Evolutionary conservation across 1,284 basidiomycete genomes (phyloP), one percentile per base, ranked within the genome.

Genomic region (Limonomyces culmigenus): DNA sequence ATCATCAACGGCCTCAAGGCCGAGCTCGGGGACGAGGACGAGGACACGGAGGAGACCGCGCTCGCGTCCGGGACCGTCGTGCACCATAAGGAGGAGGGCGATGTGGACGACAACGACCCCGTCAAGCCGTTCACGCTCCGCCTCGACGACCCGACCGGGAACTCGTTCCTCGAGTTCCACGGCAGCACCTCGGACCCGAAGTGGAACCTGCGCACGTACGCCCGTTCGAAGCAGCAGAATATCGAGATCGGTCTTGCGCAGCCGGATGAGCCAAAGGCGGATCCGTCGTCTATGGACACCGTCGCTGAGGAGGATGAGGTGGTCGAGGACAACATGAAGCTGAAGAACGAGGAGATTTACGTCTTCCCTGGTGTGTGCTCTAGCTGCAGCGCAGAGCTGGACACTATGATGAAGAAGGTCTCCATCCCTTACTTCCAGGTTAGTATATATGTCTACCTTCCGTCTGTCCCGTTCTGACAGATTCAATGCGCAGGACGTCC

Each of bases 401-500:
- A 88, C 50, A 98, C 93, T 1, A 62, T 77, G 45, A 96, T 98
- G 87, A 93, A 98, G 67, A 88, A 85, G 51, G 83, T 98, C 48
- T 78, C 77, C 49, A 97, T 99, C 45, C 95, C 95, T 0, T 93
- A 99, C 59, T 98, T 99, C 69, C 88, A 98, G 67, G 87, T 83
- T 40, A 37, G 63, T 43, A 19, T 19, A 5, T 20, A n/a, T n/a
- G n/a, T 31, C 29, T 30, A 13, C 11, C 15, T 32, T 19, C 27
- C 16, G 40, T 39, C 45, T 11, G 14, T 19, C 18, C 32, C 16
- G 30, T 15, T 11, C 17, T 35, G 18, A 33, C 23, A 39, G 30
- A 32, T 32, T 17, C 8, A 27, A 10, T 32, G 8, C 30, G 2
- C 42, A 91, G 84, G 91, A 99, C 50, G 83, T 93, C 41, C 63